Evolutionary conservation across 768 basidiomycete species (phyloP).

Genomic region (Boletus rubescentipes): DNA sequence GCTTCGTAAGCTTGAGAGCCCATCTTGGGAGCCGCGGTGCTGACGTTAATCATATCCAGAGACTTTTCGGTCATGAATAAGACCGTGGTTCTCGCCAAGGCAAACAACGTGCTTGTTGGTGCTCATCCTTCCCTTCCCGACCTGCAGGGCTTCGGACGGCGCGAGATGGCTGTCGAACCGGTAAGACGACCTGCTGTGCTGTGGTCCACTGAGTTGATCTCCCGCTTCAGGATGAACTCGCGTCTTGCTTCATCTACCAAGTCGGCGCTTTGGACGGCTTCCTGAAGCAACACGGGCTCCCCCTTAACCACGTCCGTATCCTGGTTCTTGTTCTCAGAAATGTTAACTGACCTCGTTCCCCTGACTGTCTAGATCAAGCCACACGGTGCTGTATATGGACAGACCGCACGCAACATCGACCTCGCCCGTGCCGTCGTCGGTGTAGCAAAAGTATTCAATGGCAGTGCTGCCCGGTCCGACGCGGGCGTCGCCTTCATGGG

Average conservation of each 20-base stretch:
- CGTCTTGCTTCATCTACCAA: conserved; percentile 61
- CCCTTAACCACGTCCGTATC: conserved; percentile 52
- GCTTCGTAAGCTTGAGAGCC: conserved; percentile 43
- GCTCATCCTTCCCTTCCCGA: conserved; percentile 66
- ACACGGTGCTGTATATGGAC: conserved; percentile 62
- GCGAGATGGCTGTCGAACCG: conserved; percentile 62
- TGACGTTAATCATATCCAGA: conserved; percentile 27
- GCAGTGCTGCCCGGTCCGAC: conserved; percentile 18
- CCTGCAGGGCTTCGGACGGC: conserved; percentile 61
- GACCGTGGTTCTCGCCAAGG: conserved; percentile 58
- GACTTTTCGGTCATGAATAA: conserved; percentile 67
- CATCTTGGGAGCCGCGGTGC: not conserved
- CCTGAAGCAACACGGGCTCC: conserved; percentile 49
- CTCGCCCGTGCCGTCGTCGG: conserved; percentile 55
- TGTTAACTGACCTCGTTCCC: not conserved
- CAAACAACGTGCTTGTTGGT: conserved; percentile 55
- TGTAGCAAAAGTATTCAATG: conserved; percentile 51
- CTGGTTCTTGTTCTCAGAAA: not conserved
- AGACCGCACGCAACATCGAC: conserved; percentile 52
- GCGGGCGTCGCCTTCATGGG: conserved; percentile 55
- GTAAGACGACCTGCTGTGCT: conserved; percentile 32
- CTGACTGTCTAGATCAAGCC: conserved; percentile 57
- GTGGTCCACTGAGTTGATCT: not conserved
- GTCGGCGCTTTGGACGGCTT: conserved; percentile 65
- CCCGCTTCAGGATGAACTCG: conserved; percentile 48